phyloP scores from a whole-genome alignment of 2,329 filamentous ascomycete genomes.

The Cordyceps sp. region DNA sequence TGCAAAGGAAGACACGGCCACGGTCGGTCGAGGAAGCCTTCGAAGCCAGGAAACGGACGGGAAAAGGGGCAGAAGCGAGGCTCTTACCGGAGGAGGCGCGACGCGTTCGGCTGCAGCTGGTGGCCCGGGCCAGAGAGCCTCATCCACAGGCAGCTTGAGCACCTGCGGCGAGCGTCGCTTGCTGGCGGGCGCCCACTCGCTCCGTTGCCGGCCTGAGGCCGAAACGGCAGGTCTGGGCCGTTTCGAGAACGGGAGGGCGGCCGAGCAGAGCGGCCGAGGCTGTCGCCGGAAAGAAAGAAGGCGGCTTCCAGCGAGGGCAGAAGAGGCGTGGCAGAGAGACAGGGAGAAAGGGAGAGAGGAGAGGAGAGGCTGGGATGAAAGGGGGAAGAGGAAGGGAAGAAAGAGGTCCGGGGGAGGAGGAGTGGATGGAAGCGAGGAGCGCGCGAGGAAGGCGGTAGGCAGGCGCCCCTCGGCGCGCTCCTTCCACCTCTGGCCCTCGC shows the following conservation, averaged over 20 bases:
- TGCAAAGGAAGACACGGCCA: neutral
- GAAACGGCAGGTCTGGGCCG: too few relatives aligned
- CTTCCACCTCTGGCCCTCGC: too few relatives aligned
- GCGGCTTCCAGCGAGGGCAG: neutral
- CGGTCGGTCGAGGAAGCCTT: neutral
- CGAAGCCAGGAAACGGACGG: neutral
- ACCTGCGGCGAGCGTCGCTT: too few relatives aligned
- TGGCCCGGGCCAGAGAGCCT: too few relatives aligned
- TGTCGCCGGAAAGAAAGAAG: neutral
- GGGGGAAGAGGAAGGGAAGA: neutral
- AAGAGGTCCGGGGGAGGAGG: neutral
- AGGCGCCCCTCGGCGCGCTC: too few relatives aligned
- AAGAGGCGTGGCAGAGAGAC: too few relatives aligned
- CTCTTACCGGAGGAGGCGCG: neutral
- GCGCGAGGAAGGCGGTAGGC: neutral
- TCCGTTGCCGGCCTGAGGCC: too few relatives aligned
- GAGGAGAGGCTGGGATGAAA: neutral
- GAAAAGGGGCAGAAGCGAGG: neutral
- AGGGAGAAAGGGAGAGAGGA: neutral
- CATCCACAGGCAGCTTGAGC: too few relatives aligned
- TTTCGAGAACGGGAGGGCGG: too few relatives aligned
- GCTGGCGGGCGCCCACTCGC: too few relatives aligned
- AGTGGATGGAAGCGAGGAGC: neutral
- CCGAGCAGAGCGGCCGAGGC: neutral
- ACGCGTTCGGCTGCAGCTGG: neutral